Percentiles rank a stretch among this genome's conserved stretches.
These are phyloP conservation scores for Globisporangium carolinianum DNA, from an alignment of 352 stramenopile species.

Conservation along the genomic window DNA sequence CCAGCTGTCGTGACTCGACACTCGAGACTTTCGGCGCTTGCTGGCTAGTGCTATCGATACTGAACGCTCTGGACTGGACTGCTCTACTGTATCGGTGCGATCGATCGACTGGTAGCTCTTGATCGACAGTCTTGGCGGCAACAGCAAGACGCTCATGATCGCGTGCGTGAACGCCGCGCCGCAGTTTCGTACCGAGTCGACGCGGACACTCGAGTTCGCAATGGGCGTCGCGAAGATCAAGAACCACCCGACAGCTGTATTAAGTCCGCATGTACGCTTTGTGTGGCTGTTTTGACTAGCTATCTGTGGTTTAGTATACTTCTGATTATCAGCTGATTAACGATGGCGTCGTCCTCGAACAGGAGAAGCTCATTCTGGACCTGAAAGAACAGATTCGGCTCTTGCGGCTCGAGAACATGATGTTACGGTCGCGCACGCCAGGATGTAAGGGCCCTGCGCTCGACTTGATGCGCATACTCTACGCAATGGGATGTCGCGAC, in stretches of 20 bases:
- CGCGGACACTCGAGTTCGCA: constrained; percentile 65
- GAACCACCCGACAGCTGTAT: constrained; percentile 51
- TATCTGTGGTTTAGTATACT: background rate
- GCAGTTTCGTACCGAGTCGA: constrained; percentile 54
- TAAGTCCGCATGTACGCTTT: constrained; percentile 48
- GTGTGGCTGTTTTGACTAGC: too few relatives aligned
- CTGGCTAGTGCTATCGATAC: too few relatives aligned
- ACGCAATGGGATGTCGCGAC: too few relatives aligned
- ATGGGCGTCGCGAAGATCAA: constrained; percentile 81
- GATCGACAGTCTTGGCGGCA: constrained; percentile 62
- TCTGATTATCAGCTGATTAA: too few relatives aligned
- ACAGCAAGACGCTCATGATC: constrained; percentile 76
- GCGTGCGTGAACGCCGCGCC: constrained; percentile 58
- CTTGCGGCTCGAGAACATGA: constrained; percentile 64
- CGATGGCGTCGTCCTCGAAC: background rate
- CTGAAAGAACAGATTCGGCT: constrained; percentile 61
- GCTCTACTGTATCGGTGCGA: background rate
- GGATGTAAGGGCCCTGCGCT: constrained; percentile 32
- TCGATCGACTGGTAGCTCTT: constrained; percentile 27
- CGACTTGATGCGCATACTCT: background rate
- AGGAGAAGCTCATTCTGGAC: constrained; percentile 70
- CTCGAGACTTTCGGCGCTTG: too few relatives aligned
- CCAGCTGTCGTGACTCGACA: too few relatives aligned
- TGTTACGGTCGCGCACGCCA: constrained; percentile 54
- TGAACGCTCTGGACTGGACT: background rate